Evolutionary conservation across 2,329 filamentous ascomycete genomes (phyloP).

Genomic region (Aspergillus sp.): DNA sequence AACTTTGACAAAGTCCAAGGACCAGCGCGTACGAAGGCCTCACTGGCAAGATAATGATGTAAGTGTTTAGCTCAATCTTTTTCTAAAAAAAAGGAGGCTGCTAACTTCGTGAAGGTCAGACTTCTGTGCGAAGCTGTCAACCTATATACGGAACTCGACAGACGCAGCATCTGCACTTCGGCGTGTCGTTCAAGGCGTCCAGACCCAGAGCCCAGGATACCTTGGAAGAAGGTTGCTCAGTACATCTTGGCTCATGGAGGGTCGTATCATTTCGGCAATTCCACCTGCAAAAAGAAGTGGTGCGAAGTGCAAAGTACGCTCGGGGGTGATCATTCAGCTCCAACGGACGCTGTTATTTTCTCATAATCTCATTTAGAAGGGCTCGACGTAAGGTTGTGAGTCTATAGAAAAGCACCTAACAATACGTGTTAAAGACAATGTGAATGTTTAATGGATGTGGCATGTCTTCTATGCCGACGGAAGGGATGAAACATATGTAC

Average conservation of each 20-base stretch:
- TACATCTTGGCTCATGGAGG: constrained; percentile 54
- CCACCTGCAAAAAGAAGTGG: constrained; percentile 65
- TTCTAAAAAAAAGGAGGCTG: not conserved
- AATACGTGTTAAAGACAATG: not conserved
- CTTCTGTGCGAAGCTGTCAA: constrained; percentile 43
- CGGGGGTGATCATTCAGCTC: constrained; percentile 2
- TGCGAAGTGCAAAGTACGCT: constrained; percentile 41
- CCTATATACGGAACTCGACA: constrained; percentile 21
- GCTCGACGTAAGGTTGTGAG: not conserved
- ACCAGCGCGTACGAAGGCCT: constrained; percentile 47
- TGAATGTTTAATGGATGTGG: not conserved
- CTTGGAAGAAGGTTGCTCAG: constrained; percentile 60
- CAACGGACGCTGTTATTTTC: not conserved
- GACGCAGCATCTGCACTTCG: constrained; percentile 1
- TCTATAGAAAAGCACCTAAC: constrained; percentile 3
- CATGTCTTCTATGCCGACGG: too few relatives aligned
- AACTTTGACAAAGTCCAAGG: constrained; percentile 47
- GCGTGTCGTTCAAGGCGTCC: constrained; percentile 4
- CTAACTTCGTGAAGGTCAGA: constrained; percentile 30
- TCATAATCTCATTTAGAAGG: not conserved
- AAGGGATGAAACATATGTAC: too few relatives aligned
- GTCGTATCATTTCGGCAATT: constrained; percentile 60
- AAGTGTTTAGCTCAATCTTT: constrained; percentile 20
- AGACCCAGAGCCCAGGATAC: constrained; percentile 45
- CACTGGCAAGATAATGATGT: constrained; percentile 46